A percentile compares a stretch with the other conserved stretches of the same genome.
phyloP scores from a whole-genome alignment of 306 rosid species.

The Mimosa pudica region DNA sequence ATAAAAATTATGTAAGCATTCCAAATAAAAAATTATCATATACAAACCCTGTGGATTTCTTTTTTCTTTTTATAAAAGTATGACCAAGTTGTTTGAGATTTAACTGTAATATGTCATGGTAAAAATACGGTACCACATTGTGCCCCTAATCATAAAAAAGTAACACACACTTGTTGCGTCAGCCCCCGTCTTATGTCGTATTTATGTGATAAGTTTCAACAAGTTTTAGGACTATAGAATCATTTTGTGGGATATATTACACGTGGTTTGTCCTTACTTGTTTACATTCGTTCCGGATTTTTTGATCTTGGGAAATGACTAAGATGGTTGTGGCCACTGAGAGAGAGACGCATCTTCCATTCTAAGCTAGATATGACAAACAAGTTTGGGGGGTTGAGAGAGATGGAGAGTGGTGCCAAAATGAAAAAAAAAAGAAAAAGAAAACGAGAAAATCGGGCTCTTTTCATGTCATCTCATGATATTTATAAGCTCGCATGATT shows the following conservation, averaged over 20 bases:
- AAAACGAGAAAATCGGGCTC: neutral
- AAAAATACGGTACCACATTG: neutral
- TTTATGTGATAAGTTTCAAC: neutral
- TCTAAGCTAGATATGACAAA: constrained; percentile 4
- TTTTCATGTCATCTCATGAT: neutral
- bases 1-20: neutral
- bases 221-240: too few relatives aligned
- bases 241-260: neutral
- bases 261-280: neutral
- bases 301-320: neutral
- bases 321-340: neutral
- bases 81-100: too few relatives aligned
- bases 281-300: neutral
- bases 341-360: neutral
- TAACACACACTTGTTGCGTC: neutral
- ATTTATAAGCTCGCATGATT: neutral
- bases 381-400: neutral
- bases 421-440: neutral
- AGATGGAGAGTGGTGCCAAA: neutral
- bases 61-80: too few relatives aligned
- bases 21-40: neutral
- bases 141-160: neutral
- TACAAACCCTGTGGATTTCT: too few relatives aligned
- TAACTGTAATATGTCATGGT: neutral
- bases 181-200: too few relatives aligned